Evolutionary conservation across 306 rosid genomes (phyloP), one percentile per base, ranked within the genome.

Genomic region (Boehmeria nivea): DNA sequence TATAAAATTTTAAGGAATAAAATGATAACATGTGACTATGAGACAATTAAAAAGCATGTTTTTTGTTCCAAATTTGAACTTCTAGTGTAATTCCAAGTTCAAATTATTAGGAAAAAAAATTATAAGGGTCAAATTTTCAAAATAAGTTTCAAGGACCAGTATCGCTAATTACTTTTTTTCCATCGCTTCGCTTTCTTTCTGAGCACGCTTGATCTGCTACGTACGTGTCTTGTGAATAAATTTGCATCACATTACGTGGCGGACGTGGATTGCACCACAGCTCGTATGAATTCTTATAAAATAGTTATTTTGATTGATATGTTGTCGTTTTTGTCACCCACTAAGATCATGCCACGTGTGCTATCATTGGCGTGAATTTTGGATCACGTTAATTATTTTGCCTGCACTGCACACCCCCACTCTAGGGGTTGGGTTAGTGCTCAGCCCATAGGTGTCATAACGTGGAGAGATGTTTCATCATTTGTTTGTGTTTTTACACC

Each of bases 241-340:
- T 22, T 17, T 22, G 61, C 6, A 7, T 17, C 21, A 18, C n/a
- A 14, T 36, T 22, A 37, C 61, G 61, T 57, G 61, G 46, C 61
- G 31, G 14, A 13, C 9, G 14, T 2, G 1, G 16, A 20, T 39
- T 57, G 23, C 18, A 20, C 34, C 6, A 16, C 24, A 6, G 15
- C 1, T 6, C 24, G 12, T 18, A 18, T 10, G 19, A n/a, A n/a
- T n/a, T n/a, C n/a, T n/a, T n/a, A n/a, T n/a, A n/a, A n/a, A n/a
- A n/a, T n/a, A n/a, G n/a, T n/a, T n/a, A n/a, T n/a, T n/a, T n/a
- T n/a, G n/a, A n/a, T n/a, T n/a, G n/a, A n/a, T n/a, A n/a, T n/a
- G n/a, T 54, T 28, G 56, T 27, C 17, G 23, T 31, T 54, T 34
- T 3, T 8, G 14, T 11, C 12, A 1, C 3, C 43, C 59, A 34